A percentile compares a stretch with the other conserved stretches of the same genome.
Conservation (phyloP, 192 early-diverging fungal species). For the Piromyces finnis region DNA sequence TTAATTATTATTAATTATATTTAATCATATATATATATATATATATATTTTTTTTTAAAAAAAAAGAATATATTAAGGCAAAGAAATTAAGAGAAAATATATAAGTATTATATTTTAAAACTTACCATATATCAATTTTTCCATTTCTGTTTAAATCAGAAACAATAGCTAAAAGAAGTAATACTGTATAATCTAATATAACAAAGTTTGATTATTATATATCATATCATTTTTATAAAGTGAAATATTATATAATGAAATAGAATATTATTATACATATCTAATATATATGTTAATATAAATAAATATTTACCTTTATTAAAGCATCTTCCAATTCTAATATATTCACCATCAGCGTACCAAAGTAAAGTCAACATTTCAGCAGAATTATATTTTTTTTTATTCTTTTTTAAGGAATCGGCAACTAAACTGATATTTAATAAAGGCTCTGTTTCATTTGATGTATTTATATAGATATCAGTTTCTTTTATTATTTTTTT, state of each 20-base stretch:
- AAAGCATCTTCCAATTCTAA: background rate
- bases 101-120: background rate
- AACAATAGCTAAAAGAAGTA: background rate
- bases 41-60: no score
- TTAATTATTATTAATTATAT: no score
- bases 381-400: background rate
- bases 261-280: no score
- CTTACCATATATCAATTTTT: background rate
- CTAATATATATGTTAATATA: no score
- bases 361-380: background rate
- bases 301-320: background rate
- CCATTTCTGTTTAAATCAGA: background rate
- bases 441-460: background rate
- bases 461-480: background rate
- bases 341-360: background rate
- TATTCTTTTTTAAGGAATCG: background rate
- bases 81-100: no score
- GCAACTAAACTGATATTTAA: background rate
- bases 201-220: background rate
- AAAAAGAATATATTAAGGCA: no score
- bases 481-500: background rate
- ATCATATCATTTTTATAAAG: no score
- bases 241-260: no score
- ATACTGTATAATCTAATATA: background rate
- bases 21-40: no score